phyloP scores from a whole-genome alignment of 2,329 filamentous ascomycete genomes.

The Verticillium longisporum region DNA sequence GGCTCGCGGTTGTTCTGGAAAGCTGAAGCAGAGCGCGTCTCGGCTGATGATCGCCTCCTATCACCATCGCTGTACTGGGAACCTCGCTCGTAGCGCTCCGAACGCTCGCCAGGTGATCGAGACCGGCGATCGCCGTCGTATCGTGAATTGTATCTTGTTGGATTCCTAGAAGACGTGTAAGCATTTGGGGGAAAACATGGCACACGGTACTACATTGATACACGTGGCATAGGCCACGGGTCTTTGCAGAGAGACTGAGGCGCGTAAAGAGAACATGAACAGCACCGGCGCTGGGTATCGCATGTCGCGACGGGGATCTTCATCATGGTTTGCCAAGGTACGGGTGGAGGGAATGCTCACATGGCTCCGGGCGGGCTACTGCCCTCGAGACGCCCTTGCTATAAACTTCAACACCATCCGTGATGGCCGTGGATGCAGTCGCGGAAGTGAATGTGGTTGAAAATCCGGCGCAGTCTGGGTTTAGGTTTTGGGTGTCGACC shows the following conservation, averaged over 20 bases:
- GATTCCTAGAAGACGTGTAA: conserved; percentile 31
- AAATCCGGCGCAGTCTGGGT: not conserved
- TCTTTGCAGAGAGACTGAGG: not conserved
- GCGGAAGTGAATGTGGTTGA: not conserved
- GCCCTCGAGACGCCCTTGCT: conserved; percentile 11
- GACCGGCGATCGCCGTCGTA: conserved; percentile 59
- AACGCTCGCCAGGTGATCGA: conserved; percentile 61
- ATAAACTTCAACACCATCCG: conserved; percentile 11
- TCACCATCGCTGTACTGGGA: conserved; percentile 57
- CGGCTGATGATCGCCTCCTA: conserved; percentile 59
- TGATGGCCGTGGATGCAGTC: not conserved
- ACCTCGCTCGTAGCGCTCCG: conserved; percentile 54
- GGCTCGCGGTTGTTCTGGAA: conserved; percentile 56
- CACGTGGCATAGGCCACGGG: not conserved
- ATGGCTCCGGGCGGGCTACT: conserved; percentile 12
- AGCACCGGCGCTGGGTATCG: not conserved
- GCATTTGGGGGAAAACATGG: conserved; percentile 1
- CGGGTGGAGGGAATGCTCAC: conserved; percentile 8
- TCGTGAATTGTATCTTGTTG: conserved; percentile 46
- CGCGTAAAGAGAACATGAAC: not conserved
- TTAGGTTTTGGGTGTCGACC: not conserved
- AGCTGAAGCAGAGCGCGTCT: conserved; percentile 45
- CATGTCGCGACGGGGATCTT: not conserved
- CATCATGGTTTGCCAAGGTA: not conserved
- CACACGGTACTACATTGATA: not conserved